Evolutionary conservation across 2,329 filamentous ascomycete species (phyloP).

Genomic region (Hypoxylon sp.): DNA sequence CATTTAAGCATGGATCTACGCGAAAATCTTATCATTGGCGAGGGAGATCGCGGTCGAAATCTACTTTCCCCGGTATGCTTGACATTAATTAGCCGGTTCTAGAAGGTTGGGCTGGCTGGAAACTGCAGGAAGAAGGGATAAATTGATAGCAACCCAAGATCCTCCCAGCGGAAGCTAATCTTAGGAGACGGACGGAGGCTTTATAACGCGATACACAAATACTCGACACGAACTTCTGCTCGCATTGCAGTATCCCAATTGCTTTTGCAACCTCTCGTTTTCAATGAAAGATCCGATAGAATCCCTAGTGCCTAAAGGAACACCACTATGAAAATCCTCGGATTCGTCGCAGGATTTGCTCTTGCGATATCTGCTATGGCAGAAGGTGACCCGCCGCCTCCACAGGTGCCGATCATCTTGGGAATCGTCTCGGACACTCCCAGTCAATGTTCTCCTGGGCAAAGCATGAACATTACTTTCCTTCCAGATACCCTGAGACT

Average conservation of each 20-base stretch:
- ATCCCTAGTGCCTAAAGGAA: not conserved
- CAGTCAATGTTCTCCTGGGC: slow-evolving; percentile 36
- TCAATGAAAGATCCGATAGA: not conserved
- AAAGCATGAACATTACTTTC: slow-evolving; percentile 37
- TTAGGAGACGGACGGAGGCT: slow-evolving; percentile 13
- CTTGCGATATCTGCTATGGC: slow-evolving; percentile 15
- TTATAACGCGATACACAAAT: slow-evolving; percentile 6
- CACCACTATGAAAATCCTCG: slow-evolving; percentile 21
- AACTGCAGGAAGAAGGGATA: slow-evolving; percentile 30
- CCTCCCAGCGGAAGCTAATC: slow-evolving; percentile 19
- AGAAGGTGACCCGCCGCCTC: slow-evolving; percentile 33
- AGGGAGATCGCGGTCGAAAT: slow-evolving; percentile 21
- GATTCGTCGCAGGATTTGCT: slow-evolving; percentile 16
- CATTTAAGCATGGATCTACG: slow-evolving; percentile 24
- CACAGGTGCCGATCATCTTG: slow-evolving; percentile 30
- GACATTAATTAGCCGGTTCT: slow-evolving; percentile 28
- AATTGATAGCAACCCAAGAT: slow-evolving; percentile 24
- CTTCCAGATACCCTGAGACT: slow-evolving; percentile 31
- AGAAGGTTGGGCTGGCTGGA: slow-evolving; percentile 11
- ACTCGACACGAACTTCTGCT: not conserved
- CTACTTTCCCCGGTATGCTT: slow-evolving; percentile 22
- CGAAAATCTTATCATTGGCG: slow-evolving; percentile 22
- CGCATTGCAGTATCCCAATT: not conserved
- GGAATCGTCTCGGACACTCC: slow-evolving; percentile 32
- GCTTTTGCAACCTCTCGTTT: not conserved